A percentile compares a stretch with the other conserved stretches of the same genome.
phyloP scores from a whole-genome alignment of 1,284 basidiomycete genomes.

The Vanrija sp. region DNA sequence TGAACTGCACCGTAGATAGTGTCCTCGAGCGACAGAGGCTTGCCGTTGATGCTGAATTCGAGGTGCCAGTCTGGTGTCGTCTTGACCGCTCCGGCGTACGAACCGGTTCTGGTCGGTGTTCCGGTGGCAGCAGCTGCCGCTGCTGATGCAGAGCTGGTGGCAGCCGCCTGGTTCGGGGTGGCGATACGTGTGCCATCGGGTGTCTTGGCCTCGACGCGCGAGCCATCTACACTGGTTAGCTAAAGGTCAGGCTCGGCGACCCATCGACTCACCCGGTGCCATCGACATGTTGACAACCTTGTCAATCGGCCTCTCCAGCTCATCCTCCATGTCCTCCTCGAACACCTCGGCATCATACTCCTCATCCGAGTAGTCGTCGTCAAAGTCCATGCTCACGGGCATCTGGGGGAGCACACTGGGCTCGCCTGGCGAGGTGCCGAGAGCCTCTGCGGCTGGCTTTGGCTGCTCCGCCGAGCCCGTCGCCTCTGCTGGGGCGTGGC shows the following conservation, averaged over 20 bases:
- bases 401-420: conserved; percentile 29
- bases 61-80: conserved; percentile 95
- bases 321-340: conserved; percentile 61
- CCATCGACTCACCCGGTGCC: conserved; percentile 53
- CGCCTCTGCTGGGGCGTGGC: conserved; percentile 51
- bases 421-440: conserved; percentile 10
- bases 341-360: conserved; percentile 56
- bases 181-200: conserved; percentile 90
- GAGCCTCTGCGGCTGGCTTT: conserved; percentile 6
- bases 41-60: conserved; percentile 87
- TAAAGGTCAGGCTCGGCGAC: background rate
- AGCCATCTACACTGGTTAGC: conserved; percentile 60
- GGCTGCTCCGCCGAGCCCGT: conserved; percentile 33
- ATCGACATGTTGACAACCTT: conserved; percentile 83
- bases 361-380: conserved; percentile 66
- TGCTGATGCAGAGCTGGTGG: conserved; percentile 6
- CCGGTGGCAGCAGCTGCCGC: conserved; percentile 23
- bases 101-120: conserved; percentile 54
- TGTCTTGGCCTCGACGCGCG: conserved; percentile 88
- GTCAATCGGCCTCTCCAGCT: conserved; percentile 55
- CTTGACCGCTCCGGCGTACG: conserved; percentile 92
- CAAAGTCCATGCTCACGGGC: conserved; percentile 43
- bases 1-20: conserved; percentile 96
- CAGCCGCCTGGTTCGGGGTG: conserved; percentile 61
- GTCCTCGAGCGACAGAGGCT: conserved; percentile 73